Conservation (phyloP, 805 yeast genomes). For the Metschnikowia cerradonensis region DNA sequence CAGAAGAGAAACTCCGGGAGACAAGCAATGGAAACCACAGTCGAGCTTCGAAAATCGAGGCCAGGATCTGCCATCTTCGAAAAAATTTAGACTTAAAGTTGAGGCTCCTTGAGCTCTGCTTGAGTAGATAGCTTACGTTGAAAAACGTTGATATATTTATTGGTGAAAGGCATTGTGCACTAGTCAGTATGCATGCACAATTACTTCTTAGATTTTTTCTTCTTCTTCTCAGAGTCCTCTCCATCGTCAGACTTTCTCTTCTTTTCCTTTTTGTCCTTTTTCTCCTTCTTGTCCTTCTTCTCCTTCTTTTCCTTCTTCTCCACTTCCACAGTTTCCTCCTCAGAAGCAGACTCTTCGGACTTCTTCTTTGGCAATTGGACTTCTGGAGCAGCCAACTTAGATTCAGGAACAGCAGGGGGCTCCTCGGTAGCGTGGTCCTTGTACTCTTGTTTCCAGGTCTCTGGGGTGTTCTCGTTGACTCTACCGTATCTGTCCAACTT, state of each 20-base stretch:
- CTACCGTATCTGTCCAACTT: constrained; percentile 95
- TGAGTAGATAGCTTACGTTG: background rate
- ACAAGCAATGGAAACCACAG: constrained; percentile 1
- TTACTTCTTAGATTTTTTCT: constrained; percentile 42
- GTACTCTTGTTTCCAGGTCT: constrained; percentile 82
- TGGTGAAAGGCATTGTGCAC: constrained; percentile 5
- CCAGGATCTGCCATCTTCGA: constrained; percentile 2
- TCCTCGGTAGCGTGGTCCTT: constrained; percentile 60
- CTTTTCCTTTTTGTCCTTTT: constrained; percentile 37
- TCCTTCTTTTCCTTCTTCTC: constrained; percentile 29
- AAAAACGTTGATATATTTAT: constrained; percentile 1
- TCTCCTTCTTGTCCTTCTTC: constrained; percentile 44
- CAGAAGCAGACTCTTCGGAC: constrained; percentile 40
- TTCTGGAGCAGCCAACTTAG: constrained; percentile 47
- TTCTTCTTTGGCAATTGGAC: constrained; percentile 48
- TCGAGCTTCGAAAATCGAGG: constrained; percentile 3
- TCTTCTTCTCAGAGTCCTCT: constrained; percentile 46
- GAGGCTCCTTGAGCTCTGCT: background rate
- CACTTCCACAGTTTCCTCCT: constrained; percentile 20
- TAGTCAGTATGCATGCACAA: constrained; percentile 4
- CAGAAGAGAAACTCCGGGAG: constrained; percentile 3
- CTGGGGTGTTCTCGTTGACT: constrained; percentile 90
- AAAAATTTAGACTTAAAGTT: background rate
- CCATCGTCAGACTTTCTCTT: constrained; percentile 26
- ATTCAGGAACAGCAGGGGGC: constrained; percentile 57